Evolutionary conservation across 306 rosid genomes (phyloP).

Genomic region (Spatholobus suberectus): DNA sequence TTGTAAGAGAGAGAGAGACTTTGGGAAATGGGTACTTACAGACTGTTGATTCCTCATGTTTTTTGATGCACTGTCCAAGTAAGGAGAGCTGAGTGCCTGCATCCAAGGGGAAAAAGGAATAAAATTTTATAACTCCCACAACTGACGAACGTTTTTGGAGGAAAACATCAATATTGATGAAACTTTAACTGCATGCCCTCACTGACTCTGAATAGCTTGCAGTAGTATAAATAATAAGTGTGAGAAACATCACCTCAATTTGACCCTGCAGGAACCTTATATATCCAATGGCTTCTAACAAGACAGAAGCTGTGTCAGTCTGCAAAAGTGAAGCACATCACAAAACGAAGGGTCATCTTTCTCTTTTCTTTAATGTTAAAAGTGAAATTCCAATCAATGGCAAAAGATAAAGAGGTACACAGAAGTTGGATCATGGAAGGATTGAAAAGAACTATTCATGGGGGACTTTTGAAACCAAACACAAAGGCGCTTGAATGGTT

Average conservation of each 20-base stretch:
- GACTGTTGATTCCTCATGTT: constrained; percentile 60
- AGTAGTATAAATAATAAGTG: constrained; percentile 20
- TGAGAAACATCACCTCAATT: constrained; percentile 77
- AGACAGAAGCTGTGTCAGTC: constrained; percentile 98
- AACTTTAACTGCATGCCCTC: constrained; percentile 64
- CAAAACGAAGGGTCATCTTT: constrained; percentile 49
- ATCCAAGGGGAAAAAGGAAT: constrained; percentile 24
- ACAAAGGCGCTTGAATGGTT: constrained; percentile 6
- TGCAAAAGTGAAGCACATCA: constrained; percentile 69
- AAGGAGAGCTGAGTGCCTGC: constrained; percentile 91
- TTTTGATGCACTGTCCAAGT: constrained; percentile 67
- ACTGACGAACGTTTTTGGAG: constrained; percentile 50
- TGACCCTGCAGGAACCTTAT: constrained; percentile 88
- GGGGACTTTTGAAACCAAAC: neutral
- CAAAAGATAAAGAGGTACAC: neutral
- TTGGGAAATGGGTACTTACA: constrained; percentile 68
- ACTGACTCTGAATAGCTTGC: constrained; percentile 45
- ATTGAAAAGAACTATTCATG: neutral
- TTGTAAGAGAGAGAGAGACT: neutral
- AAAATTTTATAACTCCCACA: constrained; percentile 49
- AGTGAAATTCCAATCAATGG: constrained; percentile 32
- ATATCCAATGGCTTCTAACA: constrained; percentile 86
- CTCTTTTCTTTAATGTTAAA: constrained; percentile 45
- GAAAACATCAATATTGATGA: constrained; percentile 36
- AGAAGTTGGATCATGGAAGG: constrained; percentile 29